A percentile compares a stretch with the other conserved stretches of the same genome.
Evolutionary conservation across 768 basidiomycete species (phyloP).

Genomic region (Amanita muscaria): DNA sequence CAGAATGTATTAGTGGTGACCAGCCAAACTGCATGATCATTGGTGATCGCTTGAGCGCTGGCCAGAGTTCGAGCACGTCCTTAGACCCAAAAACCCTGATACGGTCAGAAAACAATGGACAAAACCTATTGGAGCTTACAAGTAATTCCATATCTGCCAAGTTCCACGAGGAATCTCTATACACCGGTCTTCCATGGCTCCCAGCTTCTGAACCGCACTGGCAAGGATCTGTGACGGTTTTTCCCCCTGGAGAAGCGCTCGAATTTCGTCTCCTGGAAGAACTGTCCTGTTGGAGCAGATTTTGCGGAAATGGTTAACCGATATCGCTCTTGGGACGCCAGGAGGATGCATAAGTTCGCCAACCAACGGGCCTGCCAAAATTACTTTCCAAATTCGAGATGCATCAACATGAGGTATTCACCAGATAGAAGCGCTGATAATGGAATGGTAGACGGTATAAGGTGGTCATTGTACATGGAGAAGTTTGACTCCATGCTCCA

Average conservation of each 20-base stretch:
- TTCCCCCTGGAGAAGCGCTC: conserved; percentile 12
- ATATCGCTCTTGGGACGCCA: conserved; percentile 35
- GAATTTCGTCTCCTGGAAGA: conserved; percentile 20
- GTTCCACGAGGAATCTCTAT: conserved; percentile 33
- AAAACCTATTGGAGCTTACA: conserved; percentile 26
- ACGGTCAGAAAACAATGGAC: neutral
- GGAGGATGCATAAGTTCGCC: conserved; percentile 10
- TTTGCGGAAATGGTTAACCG: conserved; percentile 33
- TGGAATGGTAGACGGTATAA: conserved; percentile 46
- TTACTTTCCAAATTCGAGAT: neutral
- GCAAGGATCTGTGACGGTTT: conserved; percentile 31
- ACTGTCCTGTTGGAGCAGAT: conserved; percentile 35
- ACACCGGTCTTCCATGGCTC: conserved; percentile 35
- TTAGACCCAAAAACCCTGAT: conserved; percentile 42
- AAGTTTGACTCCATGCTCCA: conserved; percentile 40
- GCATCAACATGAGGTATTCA: conserved; percentile 14
- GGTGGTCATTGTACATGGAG: conserved; percentile 37
- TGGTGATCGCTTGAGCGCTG: conserved; percentile 36
- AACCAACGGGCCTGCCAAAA: conserved; percentile 17
- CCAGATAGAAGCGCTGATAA: conserved; percentile 45
- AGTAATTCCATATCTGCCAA: conserved; percentile 41
- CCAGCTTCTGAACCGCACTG: conserved; percentile 30
- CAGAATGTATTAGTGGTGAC: conserved; percentile 51
- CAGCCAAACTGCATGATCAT: conserved; percentile 46
- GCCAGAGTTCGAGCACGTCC: conserved; percentile 36